phyloP scores from a whole-genome alignment of 345 rosid genomes.

The Populus alba region DNA sequence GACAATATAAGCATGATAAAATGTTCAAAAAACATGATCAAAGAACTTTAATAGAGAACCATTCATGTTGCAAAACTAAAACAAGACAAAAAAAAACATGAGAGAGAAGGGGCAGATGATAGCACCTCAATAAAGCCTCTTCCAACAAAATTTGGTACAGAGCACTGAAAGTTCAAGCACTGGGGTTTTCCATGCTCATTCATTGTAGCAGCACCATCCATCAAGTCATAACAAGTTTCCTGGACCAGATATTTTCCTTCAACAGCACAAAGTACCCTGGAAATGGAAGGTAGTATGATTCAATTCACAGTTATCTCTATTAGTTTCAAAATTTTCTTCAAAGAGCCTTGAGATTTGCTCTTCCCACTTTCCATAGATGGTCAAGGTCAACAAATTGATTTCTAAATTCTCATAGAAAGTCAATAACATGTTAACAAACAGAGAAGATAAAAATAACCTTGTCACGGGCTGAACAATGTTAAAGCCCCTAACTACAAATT shows the following conservation, averaged over 20 bases:
- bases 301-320: not conserved
- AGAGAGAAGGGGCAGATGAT: conserved; percentile 3
- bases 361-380: not conserved
- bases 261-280: conserved; percentile 89
- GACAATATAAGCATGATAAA: not conserved
- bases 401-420: not conserved
- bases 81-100: not conserved
- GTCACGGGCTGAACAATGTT: conserved; percentile 59
- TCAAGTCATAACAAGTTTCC: conserved; percentile 46
- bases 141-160: conserved; percentile 57
- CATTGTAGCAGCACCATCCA: conserved; percentile 37
- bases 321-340: not conserved
- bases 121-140: conserved; percentile 95
- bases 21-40: not conserved
- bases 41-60: not conserved
- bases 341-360: not conserved
- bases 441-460: conserved; percentile 39
- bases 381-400: not conserved
- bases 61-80: not conserved
- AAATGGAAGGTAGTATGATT: conserved; percentile 1
- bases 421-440: not conserved
- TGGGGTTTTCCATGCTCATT: conserved; percentile 55
- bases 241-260: conserved; percentile 84
- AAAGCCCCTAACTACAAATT: conserved; percentile 72
- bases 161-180: conserved; percentile 57